Conservation (phyloP, 352 stramenopile species). For the Globisporangium camurandrum region DNA sequence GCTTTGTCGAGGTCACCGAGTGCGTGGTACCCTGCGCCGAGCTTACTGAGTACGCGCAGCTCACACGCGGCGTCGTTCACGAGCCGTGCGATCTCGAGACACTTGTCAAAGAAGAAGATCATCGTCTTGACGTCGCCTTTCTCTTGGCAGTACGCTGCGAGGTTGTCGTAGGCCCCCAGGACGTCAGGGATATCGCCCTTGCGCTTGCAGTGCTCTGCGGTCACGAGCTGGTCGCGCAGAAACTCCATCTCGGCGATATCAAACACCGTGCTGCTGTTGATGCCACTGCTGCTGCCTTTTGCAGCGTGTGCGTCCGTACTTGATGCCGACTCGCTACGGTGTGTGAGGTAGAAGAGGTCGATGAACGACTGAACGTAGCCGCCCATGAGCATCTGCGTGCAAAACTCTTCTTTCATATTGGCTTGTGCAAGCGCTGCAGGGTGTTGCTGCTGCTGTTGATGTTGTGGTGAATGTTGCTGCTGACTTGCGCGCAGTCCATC, state of each 20-base stretch:
- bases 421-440: constrained; percentile 15
- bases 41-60: constrained; percentile 78
- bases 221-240: constrained; percentile 80
- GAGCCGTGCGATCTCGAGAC: constrained; percentile 84
- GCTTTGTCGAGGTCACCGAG: constrained; percentile 68
- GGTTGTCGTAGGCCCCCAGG: constrained; percentile 50
- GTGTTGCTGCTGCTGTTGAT: constrained; percentile 7
- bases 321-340: constrained; percentile 64
- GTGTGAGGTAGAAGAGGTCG: constrained; percentile 93
- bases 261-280: constrained; percentile 8
- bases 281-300: background rate
- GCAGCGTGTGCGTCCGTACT: too few relatives aligned
- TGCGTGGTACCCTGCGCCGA: constrained; percentile 76
- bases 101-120: constrained; percentile 93
- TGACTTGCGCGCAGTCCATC: background rate
- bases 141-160: constrained; percentile 61
- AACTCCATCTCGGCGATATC: constrained; percentile 69
- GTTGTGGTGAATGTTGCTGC: too few relatives aligned
- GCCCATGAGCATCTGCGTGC: constrained; percentile 78
- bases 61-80: constrained; percentile 83
- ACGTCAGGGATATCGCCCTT: constrained; percentile 63
- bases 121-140: constrained; percentile 83
- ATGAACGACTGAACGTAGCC: constrained; percentile 92
- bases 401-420: constrained; percentile 74
- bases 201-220: constrained; percentile 84